Percentiles rank a stretch among this genome's conserved stretches.
phyloP scores from a whole-genome alignment of 495 filamentous ascomycete genomes.

The Lasiosphaeria ovina region DNA sequence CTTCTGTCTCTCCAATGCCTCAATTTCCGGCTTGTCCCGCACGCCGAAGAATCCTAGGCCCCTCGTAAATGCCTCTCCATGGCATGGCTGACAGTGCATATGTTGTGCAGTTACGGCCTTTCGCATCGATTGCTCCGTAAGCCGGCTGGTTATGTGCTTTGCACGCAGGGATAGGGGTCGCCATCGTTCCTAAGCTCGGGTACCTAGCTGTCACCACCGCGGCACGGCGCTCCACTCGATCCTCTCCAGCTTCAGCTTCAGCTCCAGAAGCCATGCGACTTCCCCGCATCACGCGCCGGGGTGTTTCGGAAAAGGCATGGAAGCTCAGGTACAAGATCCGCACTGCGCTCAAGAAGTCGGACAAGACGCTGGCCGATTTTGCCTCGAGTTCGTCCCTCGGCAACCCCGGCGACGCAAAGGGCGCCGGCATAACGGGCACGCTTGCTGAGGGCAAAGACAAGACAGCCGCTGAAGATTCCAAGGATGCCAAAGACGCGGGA shows the following conservation, averaged over 20 bases:
- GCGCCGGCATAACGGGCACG: neutral
- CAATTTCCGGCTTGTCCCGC: no score
- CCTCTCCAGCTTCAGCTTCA: neutral
- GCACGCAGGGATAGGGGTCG: no score
- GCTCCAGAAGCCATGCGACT: neutral
- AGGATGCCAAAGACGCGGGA: conserved; percentile 16
- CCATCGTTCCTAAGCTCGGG: neutral
- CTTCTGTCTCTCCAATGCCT: no score
- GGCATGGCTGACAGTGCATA: no score
- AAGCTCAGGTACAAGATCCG: conserved; percentile 28
- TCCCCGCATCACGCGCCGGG: conserved; percentile 7
- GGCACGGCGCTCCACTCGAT: neutral
- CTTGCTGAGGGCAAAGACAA: neutral
- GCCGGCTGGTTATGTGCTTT: no score
- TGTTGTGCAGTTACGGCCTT: no score
- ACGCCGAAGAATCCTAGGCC: no score
- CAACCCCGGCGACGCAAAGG: conserved; percentile 1
- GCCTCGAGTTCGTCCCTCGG: conserved; percentile 8
- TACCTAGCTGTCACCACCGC: neutral
- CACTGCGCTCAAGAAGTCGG: conserved; percentile 18
- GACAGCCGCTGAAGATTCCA: neutral
- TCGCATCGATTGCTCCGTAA: no score
- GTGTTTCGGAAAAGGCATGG: conserved; percentile 23
- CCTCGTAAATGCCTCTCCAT: no score
- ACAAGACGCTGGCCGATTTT: conserved; percentile 28